These are phyloP conservation scores for Thermothelomyces thermophilus DNA, from an alignment of 2,329 filamentous ascomycete species.

Conservation along the genomic window DNA sequence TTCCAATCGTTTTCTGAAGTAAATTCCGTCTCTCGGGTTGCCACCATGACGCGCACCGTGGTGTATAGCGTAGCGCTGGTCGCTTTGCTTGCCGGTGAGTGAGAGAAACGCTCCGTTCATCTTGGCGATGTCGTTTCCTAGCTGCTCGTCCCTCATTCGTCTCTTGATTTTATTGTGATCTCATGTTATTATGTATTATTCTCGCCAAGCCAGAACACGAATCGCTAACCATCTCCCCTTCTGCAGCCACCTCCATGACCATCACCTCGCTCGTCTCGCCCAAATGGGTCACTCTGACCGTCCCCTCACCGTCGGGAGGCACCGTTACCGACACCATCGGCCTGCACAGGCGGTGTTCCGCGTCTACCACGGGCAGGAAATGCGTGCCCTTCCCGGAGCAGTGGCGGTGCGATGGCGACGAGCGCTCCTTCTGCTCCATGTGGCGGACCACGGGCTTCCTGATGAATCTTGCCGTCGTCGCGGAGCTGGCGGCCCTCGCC, in stretches of 20 bases:
- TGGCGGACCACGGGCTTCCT: slow-evolving; percentile 87
- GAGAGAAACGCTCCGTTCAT: not conserved
- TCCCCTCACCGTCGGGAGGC: slow-evolving; percentile 42
- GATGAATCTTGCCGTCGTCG: slow-evolving; percentile 75
- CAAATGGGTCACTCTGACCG: slow-evolving; percentile 62
- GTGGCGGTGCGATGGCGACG: slow-evolving; percentile 38
- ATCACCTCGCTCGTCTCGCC: slow-evolving; percentile 62
- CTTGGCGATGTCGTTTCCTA: no score
- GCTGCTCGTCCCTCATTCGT: no score
- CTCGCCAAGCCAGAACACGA: no score
- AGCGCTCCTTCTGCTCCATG: slow-evolving; percentile 67
- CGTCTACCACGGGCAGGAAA: slow-evolving; percentile 52
- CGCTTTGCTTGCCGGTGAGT: slow-evolving; percentile 40
- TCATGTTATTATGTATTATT: no score
- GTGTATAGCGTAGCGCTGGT: slow-evolving; percentile 39
- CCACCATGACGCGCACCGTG: slow-evolving; percentile 37
- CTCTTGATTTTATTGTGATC: no score
- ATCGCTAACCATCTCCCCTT: no score
- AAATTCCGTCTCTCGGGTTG: no score
- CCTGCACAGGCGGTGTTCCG: slow-evolving; percentile 74
- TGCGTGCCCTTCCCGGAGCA: slow-evolving; percentile 41
- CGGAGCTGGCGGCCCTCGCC: slow-evolving; percentile 75
- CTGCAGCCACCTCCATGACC: slow-evolving; percentile 62
- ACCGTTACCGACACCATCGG: slow-evolving; percentile 59
- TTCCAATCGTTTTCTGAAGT: no score